Evolutionary conservation across 192 early-diverging fungal genomes (phyloP).

Genomic region (Podila clonocystis): DNA sequence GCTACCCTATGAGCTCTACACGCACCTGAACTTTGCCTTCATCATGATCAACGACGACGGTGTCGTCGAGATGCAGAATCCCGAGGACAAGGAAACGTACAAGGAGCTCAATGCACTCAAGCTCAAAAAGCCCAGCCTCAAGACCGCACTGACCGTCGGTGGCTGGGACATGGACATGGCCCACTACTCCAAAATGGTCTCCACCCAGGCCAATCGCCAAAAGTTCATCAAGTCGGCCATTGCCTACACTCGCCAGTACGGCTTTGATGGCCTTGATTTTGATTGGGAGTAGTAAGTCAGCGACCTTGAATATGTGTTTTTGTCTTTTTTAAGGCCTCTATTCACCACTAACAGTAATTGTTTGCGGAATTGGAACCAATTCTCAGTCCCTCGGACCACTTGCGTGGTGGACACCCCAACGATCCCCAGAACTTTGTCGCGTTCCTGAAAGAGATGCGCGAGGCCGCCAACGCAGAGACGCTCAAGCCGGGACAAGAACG

Average conservation of each 20-base stretch:
- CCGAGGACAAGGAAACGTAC: conserved; percentile 25
- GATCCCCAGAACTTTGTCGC: conserved; percentile 43
- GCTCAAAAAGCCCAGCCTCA: conserved; percentile 33
- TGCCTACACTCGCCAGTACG: conserved; percentile 19
- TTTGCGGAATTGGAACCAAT: neutral
- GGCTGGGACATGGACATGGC: conserved; percentile 54
- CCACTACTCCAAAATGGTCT: conserved; percentile 48
- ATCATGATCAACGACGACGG: conserved; percentile 47
- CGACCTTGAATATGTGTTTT: no score
- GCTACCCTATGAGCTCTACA: conserved; percentile 42
- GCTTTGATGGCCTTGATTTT: conserved; percentile 46
- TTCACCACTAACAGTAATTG: no score
- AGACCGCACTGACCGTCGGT: conserved; percentile 32
- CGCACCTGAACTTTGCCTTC: conserved; percentile 47
- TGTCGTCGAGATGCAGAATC: conserved; percentile 33
- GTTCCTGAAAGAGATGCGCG: conserved; percentile 42
- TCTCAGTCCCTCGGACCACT: conserved; percentile 21
- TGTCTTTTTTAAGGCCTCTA: neutral
- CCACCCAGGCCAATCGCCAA: conserved; percentile 37
- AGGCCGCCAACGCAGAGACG: conserved; percentile 25
- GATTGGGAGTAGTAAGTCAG: conserved; percentile 45
- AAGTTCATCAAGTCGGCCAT: conserved; percentile 47
- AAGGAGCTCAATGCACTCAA: conserved; percentile 46
- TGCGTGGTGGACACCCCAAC: conserved; percentile 30
- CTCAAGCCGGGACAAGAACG: conserved; percentile 27